Conservation (phyloP, 2,329 filamentous ascomycete species). For the Diplocarpon mali region DNA sequence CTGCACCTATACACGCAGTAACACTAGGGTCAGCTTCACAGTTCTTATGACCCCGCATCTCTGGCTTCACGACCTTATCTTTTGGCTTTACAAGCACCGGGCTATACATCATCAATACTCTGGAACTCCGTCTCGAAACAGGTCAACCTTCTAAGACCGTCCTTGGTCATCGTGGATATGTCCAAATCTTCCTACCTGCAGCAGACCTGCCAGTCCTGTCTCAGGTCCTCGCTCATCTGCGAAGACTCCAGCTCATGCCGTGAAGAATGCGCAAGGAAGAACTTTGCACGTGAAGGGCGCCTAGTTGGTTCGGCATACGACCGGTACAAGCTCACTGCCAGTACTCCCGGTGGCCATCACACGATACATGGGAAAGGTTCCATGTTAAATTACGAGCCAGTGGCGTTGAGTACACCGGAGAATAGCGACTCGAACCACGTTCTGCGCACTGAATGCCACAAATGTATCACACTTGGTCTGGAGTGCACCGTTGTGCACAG, state of each 20-base stretch:
- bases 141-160: neutral
- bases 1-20: neutral
- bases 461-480: neutral
- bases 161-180: neutral
- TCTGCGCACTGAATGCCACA: neutral
- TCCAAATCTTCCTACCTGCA: neutral
- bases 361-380: neutral
- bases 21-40: neutral
- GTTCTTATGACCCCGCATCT: constrained; percentile 1
- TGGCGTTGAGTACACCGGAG: neutral
- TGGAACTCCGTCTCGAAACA: neutral
- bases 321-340: neutral
- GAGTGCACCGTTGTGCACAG: neutral
- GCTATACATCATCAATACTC: too few relatives aligned
- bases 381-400: neutral
- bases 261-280: neutral
- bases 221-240: neutral
- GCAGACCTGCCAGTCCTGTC: neutral
- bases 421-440: neutral
- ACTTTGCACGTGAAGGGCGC: neutral
- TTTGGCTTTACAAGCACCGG: neutral
- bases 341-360: neutral
- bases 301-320: neutral
- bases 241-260: neutral
- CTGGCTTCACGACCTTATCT: constrained; percentile 1